These are phyloP conservation scores for Ilyonectria sp. DNA, from an alignment of 2,329 filamentous ascomycete genomes.

Conservation along the genomic window DNA sequence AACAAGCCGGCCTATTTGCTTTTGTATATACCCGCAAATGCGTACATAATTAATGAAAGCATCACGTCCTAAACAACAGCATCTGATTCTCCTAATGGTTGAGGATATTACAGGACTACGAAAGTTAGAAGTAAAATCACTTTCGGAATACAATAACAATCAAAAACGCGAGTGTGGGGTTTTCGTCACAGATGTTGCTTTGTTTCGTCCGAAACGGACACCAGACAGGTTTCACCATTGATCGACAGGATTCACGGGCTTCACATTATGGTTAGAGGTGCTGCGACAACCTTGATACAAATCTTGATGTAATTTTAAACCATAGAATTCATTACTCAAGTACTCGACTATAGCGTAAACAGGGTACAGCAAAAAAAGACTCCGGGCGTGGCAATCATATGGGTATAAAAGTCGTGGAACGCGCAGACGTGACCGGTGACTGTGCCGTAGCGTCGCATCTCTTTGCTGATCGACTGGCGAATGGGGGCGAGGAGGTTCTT, in stretches of 20 bases:
- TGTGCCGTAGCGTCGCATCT: constrained; percentile 45
- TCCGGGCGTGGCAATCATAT: constrained; percentile 47
- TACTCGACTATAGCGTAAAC: constrained; percentile 42
- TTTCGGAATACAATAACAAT: too few relatives aligned
- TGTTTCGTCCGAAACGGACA: neutral
- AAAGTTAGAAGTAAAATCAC: neutral
- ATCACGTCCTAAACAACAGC: neutral
- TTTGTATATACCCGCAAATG: constrained; percentile 33
- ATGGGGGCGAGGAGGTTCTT: constrained; percentile 23
- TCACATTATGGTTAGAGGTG: too few relatives aligned
- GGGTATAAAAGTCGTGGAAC: constrained; percentile 49
- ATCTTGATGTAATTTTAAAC: neutral
- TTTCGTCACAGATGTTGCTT: neutral
- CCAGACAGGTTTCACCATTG: constrained; percentile 5
- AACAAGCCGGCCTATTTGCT: constrained; percentile 24
- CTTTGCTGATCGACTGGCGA: constrained; percentile 23
- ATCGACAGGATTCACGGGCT: neutral
- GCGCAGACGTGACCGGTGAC: constrained; percentile 37
- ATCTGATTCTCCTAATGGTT: neutral
- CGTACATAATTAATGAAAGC: constrained; percentile 33
- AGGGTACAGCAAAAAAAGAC: constrained; percentile 40
- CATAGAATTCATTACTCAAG: constrained; percentile 44
- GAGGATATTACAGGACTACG: neutral
- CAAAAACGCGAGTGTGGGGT: neutral
- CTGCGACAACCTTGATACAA: neutral